A percentile compares a stretch with the other conserved stretches of the same genome.
Conservation (phyloP, 495 filamentous ascomycete species). For the Trichoderma asperelloides region DNA sequence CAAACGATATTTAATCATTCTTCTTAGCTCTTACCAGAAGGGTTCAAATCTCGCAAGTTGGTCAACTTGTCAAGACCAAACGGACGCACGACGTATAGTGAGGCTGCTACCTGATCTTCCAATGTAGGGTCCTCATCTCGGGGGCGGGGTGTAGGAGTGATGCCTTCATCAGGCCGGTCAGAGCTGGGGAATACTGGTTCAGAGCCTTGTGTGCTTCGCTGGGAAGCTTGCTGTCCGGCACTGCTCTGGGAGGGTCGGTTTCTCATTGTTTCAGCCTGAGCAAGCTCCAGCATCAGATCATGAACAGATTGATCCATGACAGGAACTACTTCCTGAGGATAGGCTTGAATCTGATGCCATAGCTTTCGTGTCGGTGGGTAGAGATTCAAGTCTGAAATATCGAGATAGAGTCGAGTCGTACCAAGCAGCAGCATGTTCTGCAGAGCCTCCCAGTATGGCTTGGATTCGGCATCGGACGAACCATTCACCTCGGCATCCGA, state of each 20-base stretch:
- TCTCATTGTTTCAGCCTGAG: slow-evolving; percentile 62
- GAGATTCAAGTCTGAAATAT: slow-evolving; percentile 80
- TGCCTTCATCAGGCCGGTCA: slow-evolving; percentile 48
- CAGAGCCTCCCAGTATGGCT: slow-evolving; percentile 77
- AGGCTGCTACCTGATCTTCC: slow-evolving; percentile 57
- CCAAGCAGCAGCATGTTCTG: slow-evolving; percentile 85
- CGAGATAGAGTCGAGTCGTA: slow-evolving; percentile 73
- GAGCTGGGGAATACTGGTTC: slow-evolving; percentile 67
- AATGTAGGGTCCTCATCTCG: slow-evolving; percentile 25
- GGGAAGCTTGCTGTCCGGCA: slow-evolving; percentile 32
- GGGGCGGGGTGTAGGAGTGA: slow-evolving; percentile 21
- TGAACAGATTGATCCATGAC: slow-evolving; percentile 93
- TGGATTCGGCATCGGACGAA: slow-evolving; percentile 53
- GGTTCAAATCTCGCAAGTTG: slow-evolving; percentile 93
- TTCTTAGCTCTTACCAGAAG: slow-evolving; percentile 42
- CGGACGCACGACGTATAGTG: slow-evolving; percentile 74
- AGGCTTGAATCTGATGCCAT: slow-evolving; percentile 88
- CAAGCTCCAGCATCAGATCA: slow-evolving; percentile 85
- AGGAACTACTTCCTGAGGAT: slow-evolving; percentile 91
- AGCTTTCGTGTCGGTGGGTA: slow-evolving; percentile 89
- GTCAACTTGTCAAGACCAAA: slow-evolving; percentile 80
- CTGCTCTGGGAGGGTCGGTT: slow-evolving; percentile 49
- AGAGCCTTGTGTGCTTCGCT: slow-evolving; percentile 48
- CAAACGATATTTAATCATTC: background rate
- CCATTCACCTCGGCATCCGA: slow-evolving; percentile 62